Evolutionary conservation across 345 rosid species (phyloP).

Genomic region (Moricandia arvensis): DNA sequence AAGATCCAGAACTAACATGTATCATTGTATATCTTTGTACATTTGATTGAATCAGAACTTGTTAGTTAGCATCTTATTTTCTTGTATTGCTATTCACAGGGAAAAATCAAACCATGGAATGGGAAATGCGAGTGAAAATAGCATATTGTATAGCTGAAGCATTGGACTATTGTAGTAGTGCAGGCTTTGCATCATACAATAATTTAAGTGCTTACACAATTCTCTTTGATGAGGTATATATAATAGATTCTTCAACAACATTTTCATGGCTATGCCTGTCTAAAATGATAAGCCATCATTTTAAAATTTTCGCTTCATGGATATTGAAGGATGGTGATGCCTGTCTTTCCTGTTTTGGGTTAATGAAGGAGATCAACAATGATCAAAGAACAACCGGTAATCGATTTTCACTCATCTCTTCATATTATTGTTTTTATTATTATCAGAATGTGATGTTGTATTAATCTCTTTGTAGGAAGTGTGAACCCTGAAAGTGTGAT

Average conservation of each 20-base stretch:
- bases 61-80: not conserved
- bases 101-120: constrained; percentile 76
- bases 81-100: constrained; percentile 46
- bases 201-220: constrained; percentile 79
- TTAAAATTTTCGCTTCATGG: not conserved
- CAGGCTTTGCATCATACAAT: constrained; percentile 70
- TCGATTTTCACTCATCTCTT: not conserved
- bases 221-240: constrained; percentile 79
- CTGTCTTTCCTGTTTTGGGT: constrained; percentile 88
- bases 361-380: constrained; percentile 73
- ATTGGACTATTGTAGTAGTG: constrained; percentile 62
- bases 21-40: not conserved
- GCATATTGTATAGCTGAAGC: constrained; percentile 77
- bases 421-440: not conserved
- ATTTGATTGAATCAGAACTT: not conserved
- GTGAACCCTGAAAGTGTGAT: constrained; percentile 73
- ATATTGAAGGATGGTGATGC: constrained; percentile 72
- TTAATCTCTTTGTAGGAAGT: constrained; percentile 54
- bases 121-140: constrained; percentile 76
- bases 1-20: not conserved
- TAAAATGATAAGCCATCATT: not conserved
- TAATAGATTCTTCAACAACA: not conserved
- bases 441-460: constrained; percentile 9
- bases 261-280: constrained; percentile 1
- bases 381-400: constrained; percentile 72